Base-by-base conservation (phyloP, 2,329 filamentous ascomycete genomes). In the Apiospora marii region DNA sequence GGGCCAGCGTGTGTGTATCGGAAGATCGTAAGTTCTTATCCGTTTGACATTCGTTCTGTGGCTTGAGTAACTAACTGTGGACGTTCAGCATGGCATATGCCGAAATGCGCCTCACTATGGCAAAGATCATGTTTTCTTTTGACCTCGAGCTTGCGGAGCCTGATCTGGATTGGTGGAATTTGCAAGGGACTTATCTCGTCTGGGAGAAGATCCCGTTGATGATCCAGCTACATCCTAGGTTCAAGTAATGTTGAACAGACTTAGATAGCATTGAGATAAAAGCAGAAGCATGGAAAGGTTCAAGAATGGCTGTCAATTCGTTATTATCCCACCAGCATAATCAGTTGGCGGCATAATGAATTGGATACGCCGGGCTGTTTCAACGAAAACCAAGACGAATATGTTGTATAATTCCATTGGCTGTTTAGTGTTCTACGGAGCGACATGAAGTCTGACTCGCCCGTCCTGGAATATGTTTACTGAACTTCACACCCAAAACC, bases 71-170 rank as follows among this genome's bases (percentile, higher is more conserved):
- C 34, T 64, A 22, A 64, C 34, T 41, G 27, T n/a, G 14, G 3
- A 1, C 41, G 8, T 64, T 13, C 19, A 81, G 81, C 70, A 77
- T 83, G 27, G 81, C 82, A 24, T 81, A 81, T 53, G 77, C 75
- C 27, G 81, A 83, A 72, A 81, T 83, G 79, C 77, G 81, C 13
- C 68, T 82, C 6, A 79, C 82, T 10, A 71, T 83, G 5, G 77
- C 81, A 6, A 75, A 76, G 8, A 37, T 83, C 2, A 67, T 83
- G 5, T 82, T 76, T 46, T 78, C 78, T 34, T 83, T 83, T 69
- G 80, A 83, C 64, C 51, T 82, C 67, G 64, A 73, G 24, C 71
- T 81, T 13, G 70, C 73, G 2, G 72, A 77, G 10, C 76, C 79
- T 48, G 72, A 72, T 10, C n/a, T 49, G 14, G 49, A 70, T 44